Conservation (phyloP, 345 rosid species). For the Moringa oleifera region DNA sequence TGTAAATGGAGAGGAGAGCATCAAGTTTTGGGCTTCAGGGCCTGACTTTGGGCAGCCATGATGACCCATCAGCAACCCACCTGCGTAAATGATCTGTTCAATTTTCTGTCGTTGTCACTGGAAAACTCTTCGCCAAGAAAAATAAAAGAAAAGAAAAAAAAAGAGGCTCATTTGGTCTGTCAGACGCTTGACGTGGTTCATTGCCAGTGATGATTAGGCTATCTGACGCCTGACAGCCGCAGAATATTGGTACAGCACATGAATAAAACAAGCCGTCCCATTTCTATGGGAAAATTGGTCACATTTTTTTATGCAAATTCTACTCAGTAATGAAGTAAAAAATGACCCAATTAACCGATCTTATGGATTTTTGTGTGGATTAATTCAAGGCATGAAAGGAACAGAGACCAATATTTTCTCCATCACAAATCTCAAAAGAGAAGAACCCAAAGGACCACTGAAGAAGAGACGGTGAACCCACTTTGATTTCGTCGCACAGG, state of each 20-base stretch:
- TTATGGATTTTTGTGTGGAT: neutral
- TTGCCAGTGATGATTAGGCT: neutral
- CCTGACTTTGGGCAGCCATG: too few species aligned
- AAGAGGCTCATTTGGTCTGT: too few species aligned
- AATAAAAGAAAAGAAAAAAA: too few species aligned
- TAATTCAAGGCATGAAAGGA: neutral
- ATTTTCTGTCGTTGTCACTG: too few species aligned
- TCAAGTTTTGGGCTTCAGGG: too few species aligned
- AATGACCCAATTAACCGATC: too few species aligned
- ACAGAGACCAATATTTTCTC: neutral
- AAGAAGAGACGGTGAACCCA: conserved; percentile 11
- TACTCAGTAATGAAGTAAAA: too few species aligned
- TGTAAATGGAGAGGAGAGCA: too few species aligned
- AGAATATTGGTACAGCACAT: too few species aligned
- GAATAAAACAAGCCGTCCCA: neutral
- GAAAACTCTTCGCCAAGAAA: too few species aligned
- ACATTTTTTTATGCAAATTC: neutral
- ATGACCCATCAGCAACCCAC: too few species aligned
- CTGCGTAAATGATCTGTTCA: too few species aligned
- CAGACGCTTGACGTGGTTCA: neutral
- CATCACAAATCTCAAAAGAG: conserved; percentile 5
- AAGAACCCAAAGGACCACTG: neutral
- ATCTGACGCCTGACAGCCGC: neutral
- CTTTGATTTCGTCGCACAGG: conserved; percentile 10
- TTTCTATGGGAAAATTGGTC: neutral